phyloP scores from a whole-genome alignment of 1,284 basidiomycete genomes.

The Ustilago nuda region DNA sequence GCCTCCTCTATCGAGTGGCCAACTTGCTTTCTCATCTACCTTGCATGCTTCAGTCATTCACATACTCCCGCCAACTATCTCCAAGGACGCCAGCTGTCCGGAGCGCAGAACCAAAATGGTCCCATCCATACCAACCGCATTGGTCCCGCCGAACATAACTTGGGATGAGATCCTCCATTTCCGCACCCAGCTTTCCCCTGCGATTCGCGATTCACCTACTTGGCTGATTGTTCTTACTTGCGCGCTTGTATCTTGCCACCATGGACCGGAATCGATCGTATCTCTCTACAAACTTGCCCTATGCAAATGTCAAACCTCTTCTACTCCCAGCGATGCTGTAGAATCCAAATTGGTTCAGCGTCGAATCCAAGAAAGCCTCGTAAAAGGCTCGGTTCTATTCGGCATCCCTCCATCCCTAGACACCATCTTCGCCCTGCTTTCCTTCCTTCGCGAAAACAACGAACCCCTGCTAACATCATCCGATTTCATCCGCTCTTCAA shows the following conservation, averaged over 20 bases:
- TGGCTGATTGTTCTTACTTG: slow-evolving; percentile 25
- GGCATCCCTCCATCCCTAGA: slow-evolving; percentile 35
- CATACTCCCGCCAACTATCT: background rate
- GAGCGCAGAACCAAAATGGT: background rate
- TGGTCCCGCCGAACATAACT: slow-evolving; percentile 2
- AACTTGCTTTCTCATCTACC: too few relatives aligned
- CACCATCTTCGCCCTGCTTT: slow-evolving; percentile 26
- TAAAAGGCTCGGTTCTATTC: slow-evolving; percentile 30
- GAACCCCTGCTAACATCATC: background rate
- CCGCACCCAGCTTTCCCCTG: slow-evolving; percentile 5
- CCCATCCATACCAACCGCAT: background rate
- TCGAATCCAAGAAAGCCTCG: slow-evolving; percentile 24
- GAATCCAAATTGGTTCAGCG: slow-evolving; percentile 13
- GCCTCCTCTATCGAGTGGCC: too few relatives aligned
- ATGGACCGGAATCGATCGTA: slow-evolving; percentile 20
- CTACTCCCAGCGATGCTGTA: background rate
- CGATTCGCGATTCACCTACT: slow-evolving; percentile 3
- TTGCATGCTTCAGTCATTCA: too few relatives aligned
- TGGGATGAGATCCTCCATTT: slow-evolving; percentile 12
- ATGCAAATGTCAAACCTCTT: background rate
- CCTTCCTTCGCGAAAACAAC: slow-evolving; percentile 2
- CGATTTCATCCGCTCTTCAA: slow-evolving; percentile 6
- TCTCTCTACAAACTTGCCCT: slow-evolving; percentile 22
- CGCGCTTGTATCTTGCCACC: slow-evolving; percentile 17
- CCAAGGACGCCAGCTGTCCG: background rate